Base-by-base conservation (phyloP, 2,329 filamentous ascomycete genomes). In the Fusarium transvaalense region DNA sequence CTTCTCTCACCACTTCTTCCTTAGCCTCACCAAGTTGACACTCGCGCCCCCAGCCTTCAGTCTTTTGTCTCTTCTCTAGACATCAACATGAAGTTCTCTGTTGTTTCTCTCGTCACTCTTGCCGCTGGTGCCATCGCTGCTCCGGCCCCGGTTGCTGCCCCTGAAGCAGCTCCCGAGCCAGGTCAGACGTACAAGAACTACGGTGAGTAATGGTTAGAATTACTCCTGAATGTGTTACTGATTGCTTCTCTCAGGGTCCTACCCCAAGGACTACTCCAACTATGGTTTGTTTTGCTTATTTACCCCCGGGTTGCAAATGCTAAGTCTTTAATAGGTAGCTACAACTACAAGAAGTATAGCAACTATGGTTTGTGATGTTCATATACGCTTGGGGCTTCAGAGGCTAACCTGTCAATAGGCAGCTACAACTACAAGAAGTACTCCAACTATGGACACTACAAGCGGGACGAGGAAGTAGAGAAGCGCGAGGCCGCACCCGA, bases 81-180 rank as follows among this genome's bases (percentile, higher is more conserved):
- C 10, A 56, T 21, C 35, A 76, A 56, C 8, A 79, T 79, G 78
- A 79, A 77, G 73, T 54, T 78, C 35, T 63, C 73, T 34, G 35
- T 68, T 50, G 42, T 74, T 43, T 56, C 73, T 42, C 48, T 78
- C 31, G 54, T 77, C 51, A 65, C 74, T 43, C 63, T 71, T 48
- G 55, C 71, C 34, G 64, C 71, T 17, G 76, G 71, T 29, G 61
- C 62, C 37, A 37, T 77, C 12, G 71, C 74, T 6, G 71, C 73
- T 19, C 74, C 76, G 15, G 74, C 69, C 15, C 59, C 74, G 2
- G 69, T 35, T n/a, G 52, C 74, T 5, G 71, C 37, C 34, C 45
- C 65, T 23, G 64, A 66, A 23, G 61, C 74, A 13, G 58, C 25
- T 6, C 55, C 58, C 0, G 64, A 69, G 10, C 47, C 45, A 13